A percentile compares a stretch with the other conserved stretches of the same genome.
Evolutionary conservation across 2,329 filamentous ascomycete genomes (phyloP).

Genomic region (Colletotrichum sublineola): DNA sequence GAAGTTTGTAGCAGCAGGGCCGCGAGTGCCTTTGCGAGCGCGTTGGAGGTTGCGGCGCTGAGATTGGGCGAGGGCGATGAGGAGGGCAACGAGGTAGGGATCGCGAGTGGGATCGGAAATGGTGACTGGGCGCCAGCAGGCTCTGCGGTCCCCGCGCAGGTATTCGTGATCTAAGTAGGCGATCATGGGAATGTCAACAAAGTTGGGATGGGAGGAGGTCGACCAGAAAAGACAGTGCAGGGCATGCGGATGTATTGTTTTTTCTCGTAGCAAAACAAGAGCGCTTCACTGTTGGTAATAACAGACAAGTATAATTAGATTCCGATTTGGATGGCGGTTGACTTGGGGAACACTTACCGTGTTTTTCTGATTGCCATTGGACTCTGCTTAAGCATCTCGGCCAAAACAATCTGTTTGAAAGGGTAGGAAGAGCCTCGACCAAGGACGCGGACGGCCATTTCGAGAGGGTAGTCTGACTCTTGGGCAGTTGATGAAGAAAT

Average conservation of each 20-base stretch:
- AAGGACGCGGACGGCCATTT: neutral
- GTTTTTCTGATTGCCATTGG: neutral
- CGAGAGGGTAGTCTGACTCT: neutral
- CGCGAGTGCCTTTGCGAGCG: neutral
- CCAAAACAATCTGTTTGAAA: neutral
- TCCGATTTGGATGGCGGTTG: neutral
- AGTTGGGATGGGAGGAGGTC: neutral
- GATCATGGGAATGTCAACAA: neutral
- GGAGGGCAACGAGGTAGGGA: neutral
- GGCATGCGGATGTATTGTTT: neutral
- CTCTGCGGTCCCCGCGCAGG: neutral
- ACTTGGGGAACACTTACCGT: neutral
- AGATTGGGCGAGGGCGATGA: neutral
- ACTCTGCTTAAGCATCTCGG: neutral
- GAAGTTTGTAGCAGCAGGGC: neutral
- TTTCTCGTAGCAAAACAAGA: neutral
- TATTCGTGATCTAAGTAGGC: neutral
- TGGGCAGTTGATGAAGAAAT: no score
- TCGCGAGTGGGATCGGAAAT: neutral
- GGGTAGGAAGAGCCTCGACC: neutral
- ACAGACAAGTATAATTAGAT: neutral
- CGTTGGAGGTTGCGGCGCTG: neutral
- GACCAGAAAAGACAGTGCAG: neutral
- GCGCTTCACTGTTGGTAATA: neutral
- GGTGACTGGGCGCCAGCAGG: neutral